A percentile compares a stretch with the other conserved stretches of the same genome.
Evolutionary conservation across 805 yeast species (phyloP).

Genomic region (Candida hungchunana): DNA sequence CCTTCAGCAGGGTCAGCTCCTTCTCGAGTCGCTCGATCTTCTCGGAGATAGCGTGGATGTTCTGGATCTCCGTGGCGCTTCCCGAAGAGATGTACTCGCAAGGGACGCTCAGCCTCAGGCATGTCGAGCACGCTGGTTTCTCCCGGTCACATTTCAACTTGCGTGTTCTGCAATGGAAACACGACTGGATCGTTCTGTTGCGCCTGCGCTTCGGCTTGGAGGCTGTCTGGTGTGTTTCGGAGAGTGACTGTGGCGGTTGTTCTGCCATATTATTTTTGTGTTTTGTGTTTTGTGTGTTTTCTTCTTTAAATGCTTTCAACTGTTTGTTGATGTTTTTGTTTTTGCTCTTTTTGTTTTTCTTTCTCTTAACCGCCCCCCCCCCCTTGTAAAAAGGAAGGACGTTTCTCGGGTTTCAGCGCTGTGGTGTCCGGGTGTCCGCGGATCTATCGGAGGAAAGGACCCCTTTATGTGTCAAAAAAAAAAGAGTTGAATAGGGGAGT

Average conservation of each 20-base stretch:
- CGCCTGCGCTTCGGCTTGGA: constrained; percentile 15
- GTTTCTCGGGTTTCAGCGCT: not conserved
- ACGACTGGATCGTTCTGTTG: constrained; percentile 13
- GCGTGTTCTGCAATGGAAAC: constrained; percentile 12
- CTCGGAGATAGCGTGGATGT: constrained; percentile 11
- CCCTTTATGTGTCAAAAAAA: too few relatives aligned
- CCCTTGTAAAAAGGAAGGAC: too few relatives aligned
- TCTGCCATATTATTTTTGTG: too few relatives aligned
- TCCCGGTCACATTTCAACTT: constrained; percentile 11
- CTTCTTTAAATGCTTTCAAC: too few relatives aligned
- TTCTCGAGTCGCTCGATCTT: constrained; percentile 12
- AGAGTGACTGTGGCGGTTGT: too few relatives aligned
- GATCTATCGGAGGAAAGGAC: too few relatives aligned
- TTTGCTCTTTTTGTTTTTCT: too few relatives aligned
- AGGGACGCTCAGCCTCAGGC: constrained; percentile 4
- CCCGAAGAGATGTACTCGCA: constrained; percentile 10
- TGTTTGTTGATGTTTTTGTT: too few relatives aligned
- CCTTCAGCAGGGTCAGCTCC: constrained; percentile 8
- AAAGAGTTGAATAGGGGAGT: too few relatives aligned
- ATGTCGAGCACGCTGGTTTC: constrained; percentile 11
- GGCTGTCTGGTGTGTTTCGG: too few relatives aligned
- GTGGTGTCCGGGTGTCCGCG: constrained; percentile 2
- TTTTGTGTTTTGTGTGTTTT: too few relatives aligned
- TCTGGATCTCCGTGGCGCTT: constrained; percentile 6
- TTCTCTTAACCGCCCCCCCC: too few relatives aligned